Evolutionary conservation across 805 yeast species (phyloP).

Genomic region (Cyberlindnera maclurae): DNA sequence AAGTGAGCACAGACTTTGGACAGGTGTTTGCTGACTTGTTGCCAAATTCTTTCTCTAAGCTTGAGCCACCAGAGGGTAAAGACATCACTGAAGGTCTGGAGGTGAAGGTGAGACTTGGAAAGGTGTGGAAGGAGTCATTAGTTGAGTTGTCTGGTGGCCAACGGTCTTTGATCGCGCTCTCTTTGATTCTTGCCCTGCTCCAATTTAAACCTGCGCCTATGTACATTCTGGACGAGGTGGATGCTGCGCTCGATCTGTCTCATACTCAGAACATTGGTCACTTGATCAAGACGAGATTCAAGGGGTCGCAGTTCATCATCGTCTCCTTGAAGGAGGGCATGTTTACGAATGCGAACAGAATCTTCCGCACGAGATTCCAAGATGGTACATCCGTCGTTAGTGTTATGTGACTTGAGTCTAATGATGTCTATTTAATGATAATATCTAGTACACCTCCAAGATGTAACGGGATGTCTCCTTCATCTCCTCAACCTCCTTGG

Average conservation of each 20-base stretch:
- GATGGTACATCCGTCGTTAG: constrained; percentile 94
- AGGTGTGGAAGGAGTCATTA: constrained; percentile 91
- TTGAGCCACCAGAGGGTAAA: constrained; percentile 72
- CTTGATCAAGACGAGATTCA: constrained; percentile 87
- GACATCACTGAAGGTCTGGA: constrained; percentile 88
- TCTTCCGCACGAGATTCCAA: constrained; percentile 88
- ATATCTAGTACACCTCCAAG: constrained; percentile 74
- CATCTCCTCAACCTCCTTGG: constrained; percentile 82
- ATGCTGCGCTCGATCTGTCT: constrained; percentile 94
- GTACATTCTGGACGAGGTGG: constrained; percentile 96
- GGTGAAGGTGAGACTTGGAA: constrained; percentile 83
- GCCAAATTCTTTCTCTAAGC: constrained; percentile 85
- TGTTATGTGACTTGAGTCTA: constrained; percentile 32
- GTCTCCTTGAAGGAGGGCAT: constrained; percentile 96
- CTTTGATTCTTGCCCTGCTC: constrained; percentile 83
- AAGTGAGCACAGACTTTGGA: constrained; percentile 87
- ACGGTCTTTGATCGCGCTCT: constrained; percentile 85
- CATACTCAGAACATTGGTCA: constrained; percentile 98
- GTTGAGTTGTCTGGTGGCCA: constrained; percentile 98
- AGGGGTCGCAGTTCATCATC: constrained; percentile 93
- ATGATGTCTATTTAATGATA: not conserved
- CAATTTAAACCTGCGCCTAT: constrained; percentile 98
- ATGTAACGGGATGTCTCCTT: constrained; percentile 90
- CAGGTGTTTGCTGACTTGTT: constrained; percentile 78
- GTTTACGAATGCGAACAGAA: constrained; percentile 95